Evolutionary conservation across 257 asterid genomes (phyloP), one percentile per base, ranked within the genome.

Genomic region (Phtheirospermum japonicum): DNA sequence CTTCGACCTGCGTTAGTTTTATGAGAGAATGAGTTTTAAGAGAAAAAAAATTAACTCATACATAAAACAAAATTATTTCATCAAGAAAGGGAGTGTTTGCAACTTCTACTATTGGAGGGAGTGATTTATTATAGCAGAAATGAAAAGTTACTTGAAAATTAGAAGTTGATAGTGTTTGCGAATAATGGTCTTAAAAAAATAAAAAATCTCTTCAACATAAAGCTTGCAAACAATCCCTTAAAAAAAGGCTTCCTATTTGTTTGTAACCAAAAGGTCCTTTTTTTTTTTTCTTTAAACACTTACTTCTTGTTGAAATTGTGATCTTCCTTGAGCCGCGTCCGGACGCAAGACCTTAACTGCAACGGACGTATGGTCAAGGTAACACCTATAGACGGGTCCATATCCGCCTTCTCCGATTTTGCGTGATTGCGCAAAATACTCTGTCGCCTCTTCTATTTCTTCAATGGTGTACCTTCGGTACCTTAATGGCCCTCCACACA

Each of bases 381-480:
- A 60, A 43, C 97, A 88, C 77, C 73, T 90, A 28, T 64, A 90
- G 18, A 90, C 97, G 12, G 97, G 97, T 45, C 97, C 97, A 68
- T 90, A 90, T 20, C 97, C 96, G 0, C 97, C 97, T 78, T 90
- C 97, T 36, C 96, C 97, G 61, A 90, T 78, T 77, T 90, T 87
- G 60, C 79, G 72, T 13, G 77, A 61, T 1, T 73, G 76, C 0
- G 71, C 14, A 68, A 90, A 84, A 66, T 67, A 76, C 6, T 79
- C 81, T 0, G 97, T 90, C 28, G 97, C 97, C 37, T 73, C 80
- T 72, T 87, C 97, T 6, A 90, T 90, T 28, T 90, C 94, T 9
- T 87, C 97, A 42, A 90, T 83, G 54, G 75, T 37, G 71, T 90
- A 90, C 71, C 80, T 71, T 72, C 89, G 68, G 70, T 83, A 87